phyloP scores from a whole-genome alignment of 2,329 filamentous ascomycete genomes.

The Gaeumannomyces tritici region DNA sequence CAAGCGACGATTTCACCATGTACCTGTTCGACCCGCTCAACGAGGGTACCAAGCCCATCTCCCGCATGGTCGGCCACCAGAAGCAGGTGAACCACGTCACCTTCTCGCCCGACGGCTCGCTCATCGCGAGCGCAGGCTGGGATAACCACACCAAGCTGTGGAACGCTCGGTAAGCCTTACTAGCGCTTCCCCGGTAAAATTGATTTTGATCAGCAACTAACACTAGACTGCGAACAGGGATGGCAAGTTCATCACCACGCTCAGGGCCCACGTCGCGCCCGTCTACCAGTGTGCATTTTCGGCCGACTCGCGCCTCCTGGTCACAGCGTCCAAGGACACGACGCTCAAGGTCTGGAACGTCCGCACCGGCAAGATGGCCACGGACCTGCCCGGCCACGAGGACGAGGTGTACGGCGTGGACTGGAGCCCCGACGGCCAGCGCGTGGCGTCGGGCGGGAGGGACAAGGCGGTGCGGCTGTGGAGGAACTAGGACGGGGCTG shows the following conservation, averaged over 20 bases:
- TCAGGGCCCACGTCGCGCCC: slow-evolving; percentile 79
- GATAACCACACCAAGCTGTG: slow-evolving; percentile 95
- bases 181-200: too few species aligned
- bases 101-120: slow-evolving; percentile 80
- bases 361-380: slow-evolving; percentile 67
- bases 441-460: slow-evolving; percentile 84
- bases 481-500: slow-evolving; percentile 56
- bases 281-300: slow-evolving; percentile 93
- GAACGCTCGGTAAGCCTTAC: slow-evolving; percentile 58
- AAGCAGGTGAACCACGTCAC: slow-evolving; percentile 95
- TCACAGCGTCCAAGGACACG: slow-evolving; percentile 83
- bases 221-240: slow-evolving; percentile 28
- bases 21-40: slow-evolving; percentile 83
- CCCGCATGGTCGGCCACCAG: slow-evolving; percentile 86
- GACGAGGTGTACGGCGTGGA: slow-evolving; percentile 93
- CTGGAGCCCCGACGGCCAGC: slow-evolving; percentile 85
- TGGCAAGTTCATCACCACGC: slow-evolving; percentile 73
- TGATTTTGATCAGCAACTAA: slow-evolving; percentile 1
- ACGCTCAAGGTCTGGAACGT: slow-evolving; percentile 95
- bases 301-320: slow-evolving; percentile 80
- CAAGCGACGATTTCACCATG: slow-evolving; percentile 86
- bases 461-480: slow-evolving; percentile 70
- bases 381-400: slow-evolving; percentile 78
- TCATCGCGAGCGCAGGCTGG: slow-evolving; percentile 83
- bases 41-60: slow-evolving; percentile 69